Conservation (phyloP, 2,329 filamentous ascomycete species). For the Dryadomyces quercus-mongolicae region DNA sequence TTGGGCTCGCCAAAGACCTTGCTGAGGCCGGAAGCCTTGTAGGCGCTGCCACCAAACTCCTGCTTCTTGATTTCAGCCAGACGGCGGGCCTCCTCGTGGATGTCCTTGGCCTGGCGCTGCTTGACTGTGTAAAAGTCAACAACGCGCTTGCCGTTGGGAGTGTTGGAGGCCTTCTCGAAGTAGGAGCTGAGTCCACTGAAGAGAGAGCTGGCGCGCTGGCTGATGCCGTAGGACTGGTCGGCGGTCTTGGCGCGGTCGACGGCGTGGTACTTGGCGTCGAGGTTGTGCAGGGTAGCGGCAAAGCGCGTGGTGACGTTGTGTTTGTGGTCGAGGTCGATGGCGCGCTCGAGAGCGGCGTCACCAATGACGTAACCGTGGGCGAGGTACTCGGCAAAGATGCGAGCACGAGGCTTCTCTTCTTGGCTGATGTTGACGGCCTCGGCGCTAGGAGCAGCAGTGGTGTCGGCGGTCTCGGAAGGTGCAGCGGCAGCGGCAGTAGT, state of each 20-base stretch:
- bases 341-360: slow-evolving; percentile 62
- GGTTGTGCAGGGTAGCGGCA: slow-evolving; percentile 58
- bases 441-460: slow-evolving; percentile 27
- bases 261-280: slow-evolving; percentile 80
- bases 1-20: slow-evolving; percentile 37
- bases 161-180: slow-evolving; percentile 85
- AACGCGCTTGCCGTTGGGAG: slow-evolving; percentile 78
- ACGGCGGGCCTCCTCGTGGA: slow-evolving; percentile 81
- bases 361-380: slow-evolving; percentile 85
- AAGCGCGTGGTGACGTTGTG: slow-evolving; percentile 79
- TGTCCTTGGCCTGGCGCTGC: slow-evolving; percentile 83
- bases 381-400: slow-evolving; percentile 92
- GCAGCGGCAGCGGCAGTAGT: no score
- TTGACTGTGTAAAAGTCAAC: slow-evolving; percentile 78
- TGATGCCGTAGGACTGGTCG: slow-evolving; percentile 75
- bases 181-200: slow-evolving; percentile 65
- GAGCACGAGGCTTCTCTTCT: slow-evolving; percentile 90
- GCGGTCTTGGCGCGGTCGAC: slow-evolving; percentile 74
- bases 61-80: slow-evolving; percentile 78
- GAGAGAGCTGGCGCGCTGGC: slow-evolving; percentile 54
- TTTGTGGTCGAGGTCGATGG: slow-evolving; percentile 78
- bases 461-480: slow-evolving; percentile 16
- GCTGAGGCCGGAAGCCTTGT: slow-evolving; percentile 46
- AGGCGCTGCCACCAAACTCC: slow-evolving; percentile 44
- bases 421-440: slow-evolving; percentile 66